Base-by-base conservation (phyloP, 1,284 basidiomycete species). In the Filobasidium uniguttulatum region DNA sequence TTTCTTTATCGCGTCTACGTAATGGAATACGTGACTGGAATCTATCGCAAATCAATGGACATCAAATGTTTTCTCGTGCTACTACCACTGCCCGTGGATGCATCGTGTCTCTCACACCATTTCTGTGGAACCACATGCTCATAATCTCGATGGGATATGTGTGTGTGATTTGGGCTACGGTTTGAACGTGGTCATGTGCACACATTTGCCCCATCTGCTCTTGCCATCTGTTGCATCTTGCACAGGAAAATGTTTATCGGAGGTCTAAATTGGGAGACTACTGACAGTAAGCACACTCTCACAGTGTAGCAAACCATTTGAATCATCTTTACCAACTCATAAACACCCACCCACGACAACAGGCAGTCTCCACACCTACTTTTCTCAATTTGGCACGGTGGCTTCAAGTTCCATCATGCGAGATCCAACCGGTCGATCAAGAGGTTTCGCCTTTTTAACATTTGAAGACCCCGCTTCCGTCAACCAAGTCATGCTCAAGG, bases 241-340 rank as follows among this genome's bases (percentile, higher is more conserved):
- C 69, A 69, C 77, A 93, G 90, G 71, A 96, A 96, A 76, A 94
- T 91, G 88, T 94, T 94, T 67, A 85, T 94, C 62, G 89, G 89
- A 57, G 89, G 90, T 57, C 75, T 94, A 52, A 91, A 93, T 72
- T 94, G 90, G 89, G 89, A 94, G 69, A 94, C 89, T 57, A 89
- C 85, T 62, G 90, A 94, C 73, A 88, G 89, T 77, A 52, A 62
- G 71, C 38, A 29, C 46, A 23, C 30, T n/a, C 46, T 53, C 28
- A 43, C 41, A 26, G 23, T 30, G 9, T 30, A 15, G 19, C 20
- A 29, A 43, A 34, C n/a, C 37, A n/a, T 40, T n/a, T 22, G 19
- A 5, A 14, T 23, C 20, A 3, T 22, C 37, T 19, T 23, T 20
- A 35, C 50, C 28, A 17, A 26, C 20, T 36, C n/a, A 23, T n/a